Evolutionary conservation across 179 eudicot genomes (phyloP).

Genomic region (Beta macrorhiza): DNA sequence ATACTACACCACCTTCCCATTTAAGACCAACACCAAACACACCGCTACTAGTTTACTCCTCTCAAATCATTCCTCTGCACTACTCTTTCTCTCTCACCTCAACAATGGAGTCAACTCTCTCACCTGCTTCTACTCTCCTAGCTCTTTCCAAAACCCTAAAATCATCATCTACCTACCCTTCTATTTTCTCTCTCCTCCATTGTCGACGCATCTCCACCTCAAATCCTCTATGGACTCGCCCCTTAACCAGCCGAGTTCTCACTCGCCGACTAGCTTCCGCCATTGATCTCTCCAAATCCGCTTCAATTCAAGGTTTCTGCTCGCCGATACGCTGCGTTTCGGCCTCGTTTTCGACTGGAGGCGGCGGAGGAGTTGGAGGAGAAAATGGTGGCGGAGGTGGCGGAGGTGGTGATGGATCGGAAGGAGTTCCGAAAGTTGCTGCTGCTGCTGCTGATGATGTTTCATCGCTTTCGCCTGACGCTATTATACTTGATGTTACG

Average conservation of each 20-base stretch:
- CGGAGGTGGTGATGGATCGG: conserved; percentile 44
- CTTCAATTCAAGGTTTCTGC: conserved; percentile 8
- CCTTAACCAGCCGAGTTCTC: conserved; percentile 32
- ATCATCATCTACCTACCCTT: conserved; percentile 16
- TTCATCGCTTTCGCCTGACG: conserved; percentile 59
- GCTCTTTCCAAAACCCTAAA: conserved; percentile 52
- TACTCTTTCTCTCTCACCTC: neutral
- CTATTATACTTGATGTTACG: conserved; percentile 79
- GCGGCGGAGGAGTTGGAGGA: conserved; percentile 51
- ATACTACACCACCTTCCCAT: neutral
- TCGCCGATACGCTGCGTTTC: conserved; percentile 40
- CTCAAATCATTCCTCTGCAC: neutral
- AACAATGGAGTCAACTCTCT: conserved; percentile 62
- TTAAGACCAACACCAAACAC: neutral
- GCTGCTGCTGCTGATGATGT: conserved; percentile 50
- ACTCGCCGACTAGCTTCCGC: conserved; percentile 32
- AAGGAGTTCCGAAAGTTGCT: conserved; percentile 37
- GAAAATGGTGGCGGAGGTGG: conserved; percentile 47
- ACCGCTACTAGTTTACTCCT: neutral
- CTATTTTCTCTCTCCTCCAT: conserved; percentile 19
- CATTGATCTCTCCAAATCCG: conserved; percentile 11
- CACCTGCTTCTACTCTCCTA: conserved; percentile 33
- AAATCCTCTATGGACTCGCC: conserved; percentile 19
- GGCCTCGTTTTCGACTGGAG: conserved; percentile 45
- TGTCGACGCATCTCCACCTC: conserved; percentile 33